Evolutionary conservation across 2,329 filamentous ascomycete genomes (phyloP).

Genomic region (Trichoderma simmonsii): DNA sequence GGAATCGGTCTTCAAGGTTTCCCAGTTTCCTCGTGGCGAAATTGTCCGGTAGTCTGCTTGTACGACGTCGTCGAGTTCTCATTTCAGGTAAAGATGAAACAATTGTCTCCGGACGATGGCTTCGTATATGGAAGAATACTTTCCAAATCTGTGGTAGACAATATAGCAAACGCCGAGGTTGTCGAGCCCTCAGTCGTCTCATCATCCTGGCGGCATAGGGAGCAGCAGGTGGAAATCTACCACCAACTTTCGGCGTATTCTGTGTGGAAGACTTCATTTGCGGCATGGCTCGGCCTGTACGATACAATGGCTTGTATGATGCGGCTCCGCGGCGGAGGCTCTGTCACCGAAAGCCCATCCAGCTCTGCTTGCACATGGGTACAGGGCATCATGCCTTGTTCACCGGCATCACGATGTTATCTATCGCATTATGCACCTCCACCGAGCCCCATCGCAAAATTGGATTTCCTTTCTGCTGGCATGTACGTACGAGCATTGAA

Average conservation of each 20-base stretch:
- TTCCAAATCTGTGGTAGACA: background rate
- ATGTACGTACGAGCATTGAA: background rate
- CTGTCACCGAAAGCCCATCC: background rate
- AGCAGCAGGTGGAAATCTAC: background rate
- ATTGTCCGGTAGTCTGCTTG: background rate
- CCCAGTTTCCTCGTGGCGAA: background rate
- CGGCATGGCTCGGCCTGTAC: background rate
- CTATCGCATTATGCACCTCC: conserved; percentile 1
- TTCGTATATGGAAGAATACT: background rate
- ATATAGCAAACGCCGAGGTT: background rate
- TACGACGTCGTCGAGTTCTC: background rate
- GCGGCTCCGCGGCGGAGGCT: conserved; percentile 1
- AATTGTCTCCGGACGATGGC: background rate
- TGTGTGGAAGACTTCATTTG: background rate
- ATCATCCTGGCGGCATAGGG: background rate
- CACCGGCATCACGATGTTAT: background rate
- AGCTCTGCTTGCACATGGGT: background rate
- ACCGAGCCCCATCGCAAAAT: background rate
- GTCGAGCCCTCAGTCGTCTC: background rate
- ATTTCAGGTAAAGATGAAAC: background rate
- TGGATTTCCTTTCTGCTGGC: background rate
- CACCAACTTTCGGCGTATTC: background rate
- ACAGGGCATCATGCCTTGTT: background rate
- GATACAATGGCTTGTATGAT: background rate
- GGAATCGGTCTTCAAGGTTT: background rate